Base-by-base conservation (phyloP, 352 stramenopile genomes). In the Phytophthora fragariaefolia region DNA sequence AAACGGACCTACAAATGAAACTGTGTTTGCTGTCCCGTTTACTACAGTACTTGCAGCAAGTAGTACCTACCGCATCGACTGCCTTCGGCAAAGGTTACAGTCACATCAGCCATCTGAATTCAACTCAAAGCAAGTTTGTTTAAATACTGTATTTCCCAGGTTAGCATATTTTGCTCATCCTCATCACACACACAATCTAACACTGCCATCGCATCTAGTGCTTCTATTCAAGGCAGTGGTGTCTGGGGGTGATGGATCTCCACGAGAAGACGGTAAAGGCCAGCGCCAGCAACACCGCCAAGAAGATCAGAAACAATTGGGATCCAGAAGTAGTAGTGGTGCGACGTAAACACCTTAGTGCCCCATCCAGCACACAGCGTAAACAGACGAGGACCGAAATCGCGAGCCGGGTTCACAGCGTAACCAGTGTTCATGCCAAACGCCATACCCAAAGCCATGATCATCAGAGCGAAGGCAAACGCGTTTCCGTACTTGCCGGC, bases 371-470 rank as follows among this genome's bases (percentile, higher is more conserved):
- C 48, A n/a, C 38, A 17, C 17, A 22, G 32, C 43, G 73, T 64
- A 27, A 83, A 79, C 13, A 83, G 30, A n/a, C 75, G 66, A 38
- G 68, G 69, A 15, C 63, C 71, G 28, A 83, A 74, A 64, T 83
- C 75, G 9, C 69, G 63, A 3, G 75, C 75, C 8, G 75, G 79
- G 63, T 88, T 88, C 28, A 88, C 32, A 1, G 80, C 80, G 54
- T 84, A 49, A 88, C n/a, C n/a, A n/a, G n/a, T n/a, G n/a, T n/a
- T n/a, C n/a, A n/a, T n/a, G n/a, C n/a, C n/a, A n/a, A n/a, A 83
- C 6, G 77, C 76, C 73, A 90, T 88, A 38, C 79, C 79, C 43
- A 90, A 57, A 0, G 61, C 78, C 54, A 74, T 69, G 65, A 90
- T 76, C 22, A 90, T 61, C 15, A 85, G 34, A 46, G 65, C 70